Evolutionary conservation across 495 filamentous ascomycete species (phyloP).

Genomic region (Hypoxylon intermedium): DNA sequence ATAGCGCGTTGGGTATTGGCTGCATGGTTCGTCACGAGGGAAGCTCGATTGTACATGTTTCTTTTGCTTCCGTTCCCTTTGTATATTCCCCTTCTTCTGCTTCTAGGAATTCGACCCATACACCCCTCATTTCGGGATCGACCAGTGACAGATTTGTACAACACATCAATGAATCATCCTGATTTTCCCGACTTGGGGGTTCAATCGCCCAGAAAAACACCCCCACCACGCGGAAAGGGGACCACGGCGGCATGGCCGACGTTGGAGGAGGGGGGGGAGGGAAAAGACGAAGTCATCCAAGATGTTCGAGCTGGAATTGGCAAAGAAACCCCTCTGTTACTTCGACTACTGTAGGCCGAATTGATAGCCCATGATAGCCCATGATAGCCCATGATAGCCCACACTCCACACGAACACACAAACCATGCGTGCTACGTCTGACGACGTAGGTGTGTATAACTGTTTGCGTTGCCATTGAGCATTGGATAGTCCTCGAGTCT

Average conservation of each 20-base stretch:
- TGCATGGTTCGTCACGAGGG: conserved; percentile 10
- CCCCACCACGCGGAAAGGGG: conserved; percentile 34
- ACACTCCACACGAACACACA: conserved; percentile 16
- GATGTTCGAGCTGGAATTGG: conserved; percentile 19
- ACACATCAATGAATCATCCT: conserved; percentile 41
- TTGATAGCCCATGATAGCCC: background rate
- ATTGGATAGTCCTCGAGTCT: conserved; percentile 11
- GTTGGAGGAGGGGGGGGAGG: conserved; percentile 5
- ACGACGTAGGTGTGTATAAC: conserved; percentile 20
- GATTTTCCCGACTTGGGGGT: conserved; percentile 40
- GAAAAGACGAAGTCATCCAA: background rate
- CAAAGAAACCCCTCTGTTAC: conserved; percentile 20
- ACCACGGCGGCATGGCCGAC: conserved; percentile 18
- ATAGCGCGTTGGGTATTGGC: conserved; percentile 1
- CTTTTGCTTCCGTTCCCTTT: conserved; percentile 4
- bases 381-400: too few species aligned
- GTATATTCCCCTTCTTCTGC: background rate
- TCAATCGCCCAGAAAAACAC: conserved; percentile 17
- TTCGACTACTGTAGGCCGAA: conserved; percentile 4
- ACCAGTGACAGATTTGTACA: conserved; percentile 37
- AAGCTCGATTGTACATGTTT: conserved; percentile 14
- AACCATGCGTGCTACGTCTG: conserved; percentile 33
- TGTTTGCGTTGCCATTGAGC: conserved; percentile 26
- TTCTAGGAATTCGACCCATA: conserved; percentile 23
- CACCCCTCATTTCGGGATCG: conserved; percentile 38